phyloP scores from a whole-genome alignment of 371 early-diverging fungal species.

The Fennellomyces sp. region DNA sequence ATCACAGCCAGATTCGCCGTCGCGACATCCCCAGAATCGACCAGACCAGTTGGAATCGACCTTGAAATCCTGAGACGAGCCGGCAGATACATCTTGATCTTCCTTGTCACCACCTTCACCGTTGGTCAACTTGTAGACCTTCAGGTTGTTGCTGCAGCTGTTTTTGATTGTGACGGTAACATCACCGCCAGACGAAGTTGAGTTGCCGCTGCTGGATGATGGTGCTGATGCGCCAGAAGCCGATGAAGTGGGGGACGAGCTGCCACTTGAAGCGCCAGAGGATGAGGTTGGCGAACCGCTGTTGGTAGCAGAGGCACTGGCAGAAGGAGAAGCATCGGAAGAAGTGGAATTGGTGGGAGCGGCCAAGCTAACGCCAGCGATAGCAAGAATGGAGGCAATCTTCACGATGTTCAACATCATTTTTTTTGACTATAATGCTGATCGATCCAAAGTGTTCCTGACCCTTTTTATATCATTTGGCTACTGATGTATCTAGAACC shows the following conservation, averaged over 20 bases:
- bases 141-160: constrained; percentile 27
- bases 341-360: constrained; percentile 23
- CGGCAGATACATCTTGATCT: constrained; percentile 15
- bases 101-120: constrained; percentile 7
- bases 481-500: too few relatives aligned
- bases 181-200: background rate
- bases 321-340: too few relatives aligned
- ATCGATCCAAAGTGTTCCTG: background rate
- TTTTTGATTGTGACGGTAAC: constrained; percentile 44
- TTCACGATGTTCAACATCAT: constrained; percentile 22
- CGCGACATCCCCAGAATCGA: constrained; percentile 38
- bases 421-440: background rate
- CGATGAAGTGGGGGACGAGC: background rate
- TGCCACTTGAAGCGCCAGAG: background rate
- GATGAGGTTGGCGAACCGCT: constrained; percentile 6
- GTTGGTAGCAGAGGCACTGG: background rate
- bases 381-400: constrained; percentile 14
- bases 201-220: background rate
- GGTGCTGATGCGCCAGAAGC: background rate
- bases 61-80: constrained; percentile 16
- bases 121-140: constrained; percentile 40
- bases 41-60: constrained; percentile 35
- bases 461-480: background rate
- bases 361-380: constrained; percentile 27
- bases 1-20: constrained; percentile 28